Evolutionary conservation across 108 stramenopile species (phyloP).

Genomic region (Conticribra guillardii): DNA sequence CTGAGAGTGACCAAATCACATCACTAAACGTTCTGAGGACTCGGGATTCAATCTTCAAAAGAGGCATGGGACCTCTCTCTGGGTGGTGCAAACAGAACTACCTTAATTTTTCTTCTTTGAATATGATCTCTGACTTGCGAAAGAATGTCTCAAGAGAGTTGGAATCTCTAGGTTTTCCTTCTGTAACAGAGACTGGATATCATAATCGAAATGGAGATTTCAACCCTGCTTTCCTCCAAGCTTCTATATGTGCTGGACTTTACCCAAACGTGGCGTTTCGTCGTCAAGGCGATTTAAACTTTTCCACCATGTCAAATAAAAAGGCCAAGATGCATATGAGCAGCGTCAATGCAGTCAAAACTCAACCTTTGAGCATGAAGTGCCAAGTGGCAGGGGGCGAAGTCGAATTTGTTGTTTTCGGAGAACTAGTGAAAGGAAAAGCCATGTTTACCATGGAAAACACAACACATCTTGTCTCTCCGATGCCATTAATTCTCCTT

Average conservation of each 20-base stretch:
- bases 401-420: conserved; percentile 73
- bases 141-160: conserved; percentile 65
- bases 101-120: conserved; percentile 57
- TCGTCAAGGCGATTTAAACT: conserved; percentile 66
- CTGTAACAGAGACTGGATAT: conserved; percentile 37
- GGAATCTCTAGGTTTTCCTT: conserved; percentile 55
- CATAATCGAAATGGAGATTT: conserved; percentile 69
- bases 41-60: conserved; percentile 54
- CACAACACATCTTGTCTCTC: conserved; percentile 66
- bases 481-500: conserved; percentile 67
- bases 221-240: conserved; percentile 58
- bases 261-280: conserved; percentile 79
- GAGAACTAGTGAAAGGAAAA: conserved; percentile 71
- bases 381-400: conserved; percentile 61
- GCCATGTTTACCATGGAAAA: conserved; percentile 65
- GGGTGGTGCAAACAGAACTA: conserved; percentile 69
- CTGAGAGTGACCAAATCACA: conserved; percentile 78
- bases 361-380: conserved; percentile 60
- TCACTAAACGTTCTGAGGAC: conserved; percentile 58
- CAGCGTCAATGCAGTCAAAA: conserved; percentile 72
- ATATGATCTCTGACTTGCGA: conserved; percentile 72
- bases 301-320: conserved; percentile 69
- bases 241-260: conserved; percentile 70
- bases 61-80: conserved; percentile 29
- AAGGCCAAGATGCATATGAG: conserved; percentile 77